These are phyloP conservation scores for Teratosphaeriaceae sp. DNA, from an alignment of 2,329 filamentous ascomycete genomes.

Conservation along the genomic window DNA sequence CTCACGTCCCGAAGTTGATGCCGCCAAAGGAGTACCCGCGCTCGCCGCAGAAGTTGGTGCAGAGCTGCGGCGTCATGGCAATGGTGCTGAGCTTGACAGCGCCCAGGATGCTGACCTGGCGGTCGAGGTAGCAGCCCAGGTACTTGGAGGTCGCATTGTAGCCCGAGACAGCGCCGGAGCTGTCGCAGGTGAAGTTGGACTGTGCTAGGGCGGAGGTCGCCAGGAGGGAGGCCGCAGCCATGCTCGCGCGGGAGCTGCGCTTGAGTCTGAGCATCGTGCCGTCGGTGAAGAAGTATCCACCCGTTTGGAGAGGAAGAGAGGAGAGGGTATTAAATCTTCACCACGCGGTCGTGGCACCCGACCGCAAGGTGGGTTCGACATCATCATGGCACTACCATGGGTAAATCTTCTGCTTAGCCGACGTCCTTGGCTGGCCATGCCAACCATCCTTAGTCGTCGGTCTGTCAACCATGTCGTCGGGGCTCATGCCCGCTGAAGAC, in stretches of 20 bases:
- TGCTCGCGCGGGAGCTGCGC: background rate
- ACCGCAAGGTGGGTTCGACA: too few species aligned
- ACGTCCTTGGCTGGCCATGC: too few species aligned
- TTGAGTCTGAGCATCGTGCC: background rate
- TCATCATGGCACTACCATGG: too few species aligned
- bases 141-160: conserved; percentile 3
- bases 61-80: conserved; percentile 1
- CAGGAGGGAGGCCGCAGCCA: background rate
- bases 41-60: conserved; percentile 1
- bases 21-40: conserved; percentile 1
- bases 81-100: conserved; percentile 4
- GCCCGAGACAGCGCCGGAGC: background rate
- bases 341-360: too few species aligned
- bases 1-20: conserved; percentile 3
- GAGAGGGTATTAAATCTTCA: too few species aligned
- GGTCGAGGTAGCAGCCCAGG: conserved; percentile 2
- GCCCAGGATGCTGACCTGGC: background rate
- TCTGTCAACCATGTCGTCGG: too few species aligned
- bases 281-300: too few species aligned
- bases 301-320: too few species aligned
- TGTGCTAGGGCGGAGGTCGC: background rate
- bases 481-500: too few species aligned
- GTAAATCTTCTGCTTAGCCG: too few species aligned
- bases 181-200: conserved; percentile 2
- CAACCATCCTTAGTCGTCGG: too few species aligned